These are phyloP conservation scores for Senna tora DNA, from an alignment of 306 rosid genomes.

Conservation along the genomic window DNA sequence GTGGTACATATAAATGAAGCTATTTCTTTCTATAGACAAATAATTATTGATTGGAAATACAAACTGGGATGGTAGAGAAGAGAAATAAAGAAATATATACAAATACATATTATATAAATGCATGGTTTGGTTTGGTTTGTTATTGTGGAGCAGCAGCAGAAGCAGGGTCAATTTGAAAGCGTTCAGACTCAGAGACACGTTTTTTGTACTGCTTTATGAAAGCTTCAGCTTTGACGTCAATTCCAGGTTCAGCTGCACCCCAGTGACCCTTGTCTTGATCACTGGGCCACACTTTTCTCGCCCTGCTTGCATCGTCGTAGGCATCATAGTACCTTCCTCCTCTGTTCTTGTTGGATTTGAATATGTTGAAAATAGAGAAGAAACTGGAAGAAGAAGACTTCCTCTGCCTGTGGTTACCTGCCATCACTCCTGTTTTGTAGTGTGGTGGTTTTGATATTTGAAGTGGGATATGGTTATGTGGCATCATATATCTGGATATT, in stretches of 20 bases:
- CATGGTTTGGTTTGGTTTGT: no score
- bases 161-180: conserved; percentile 37
- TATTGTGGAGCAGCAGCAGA: background rate
- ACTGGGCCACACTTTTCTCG: conserved; percentile 55
- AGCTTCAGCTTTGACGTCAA: conserved; percentile 57
- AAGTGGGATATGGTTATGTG: background rate
- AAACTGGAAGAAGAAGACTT: conserved; percentile 40
- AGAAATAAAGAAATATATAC: background rate
- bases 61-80: conserved; percentile 2
- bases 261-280: conserved; percentile 56
- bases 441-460: conserved; percentile 14
- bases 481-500: conserved; percentile 33
- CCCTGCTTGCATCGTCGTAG: conserved; percentile 22
- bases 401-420: conserved; percentile 51
- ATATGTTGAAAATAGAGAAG: conserved; percentile 53
- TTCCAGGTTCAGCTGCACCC: conserved; percentile 64
- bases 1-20: no score
- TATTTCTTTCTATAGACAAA: background rate
- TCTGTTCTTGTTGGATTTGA: conserved; percentile 49
- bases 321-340: conserved; percentile 33
- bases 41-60: background rate
- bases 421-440: conserved; percentile 39
- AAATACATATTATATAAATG: no score
- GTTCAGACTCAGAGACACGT: conserved; percentile 45
- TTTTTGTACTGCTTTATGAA: conserved; percentile 48